Base-by-base conservation (phyloP, 2,329 filamentous ascomycete genomes). In the Colletotrichum sojae region DNA sequence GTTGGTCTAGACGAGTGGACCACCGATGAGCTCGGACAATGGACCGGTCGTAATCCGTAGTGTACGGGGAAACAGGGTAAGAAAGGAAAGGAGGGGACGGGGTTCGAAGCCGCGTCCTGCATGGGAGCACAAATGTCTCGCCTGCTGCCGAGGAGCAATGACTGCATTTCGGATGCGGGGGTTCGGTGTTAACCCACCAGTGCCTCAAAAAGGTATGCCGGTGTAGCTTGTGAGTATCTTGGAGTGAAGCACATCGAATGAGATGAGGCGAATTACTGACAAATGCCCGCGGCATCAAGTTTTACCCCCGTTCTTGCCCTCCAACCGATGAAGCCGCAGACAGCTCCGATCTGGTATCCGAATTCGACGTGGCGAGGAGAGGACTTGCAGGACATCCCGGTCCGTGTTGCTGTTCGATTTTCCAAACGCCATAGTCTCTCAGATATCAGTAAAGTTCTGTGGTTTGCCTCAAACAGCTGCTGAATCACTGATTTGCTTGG, bases 1-100 rank as follows among this genome's bases (percentile, higher is more conserved):
- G 45, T 43, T 51, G 51, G 58, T 63, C 58, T 56, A 59, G 58
- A 63, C 45, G 55, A 67, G 64, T 56, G 64, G 58, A 45, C 16
- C 58, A 25, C n/a, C 6, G 25, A 18, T 46, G 43, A 43, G 49
- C 58, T 43, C 20, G 59, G n/a, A 20, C 5, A 55, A 31, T 43
- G 58, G 58, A n/a, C 40, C 51, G 43, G 13, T 51, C 4, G 5
- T 10, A 36, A 8, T 36, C 58, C 4, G 5, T 10, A 36, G 31
- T 36, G 45, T 45, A 43, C 36, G 43, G 36, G 54, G 43, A 43
- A 46, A 25, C 22, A 25, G 22, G 22, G 22, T 25, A 25, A 25
- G 22, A 25, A 25, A 25, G 22, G 22, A 25, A 25, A 25, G 22
- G 22, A 4, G 22, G 22, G 22, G 5, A 25, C 22, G 22, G 22